Conservation (phyloP, 164 flowering plant genomes). For the Tinospora cordifolia region DNA sequence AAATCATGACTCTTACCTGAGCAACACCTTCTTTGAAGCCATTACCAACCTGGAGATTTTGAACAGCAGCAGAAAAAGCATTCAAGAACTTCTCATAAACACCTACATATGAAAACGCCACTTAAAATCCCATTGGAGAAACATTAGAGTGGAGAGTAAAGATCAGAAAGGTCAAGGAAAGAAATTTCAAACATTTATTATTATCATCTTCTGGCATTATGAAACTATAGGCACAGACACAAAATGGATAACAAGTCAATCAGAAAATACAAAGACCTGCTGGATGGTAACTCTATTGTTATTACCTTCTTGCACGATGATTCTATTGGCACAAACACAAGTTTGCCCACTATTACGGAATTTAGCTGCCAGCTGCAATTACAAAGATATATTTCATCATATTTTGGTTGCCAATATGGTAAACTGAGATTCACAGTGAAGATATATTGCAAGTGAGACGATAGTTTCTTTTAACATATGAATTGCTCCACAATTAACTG, state of each 20-base stretch:
- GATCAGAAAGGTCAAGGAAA: not conserved
- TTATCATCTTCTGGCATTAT: not conserved
- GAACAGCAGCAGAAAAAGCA: slow-evolving; percentile 70
- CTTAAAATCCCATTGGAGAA: not conserved
- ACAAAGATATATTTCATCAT: slow-evolving; percentile 11
- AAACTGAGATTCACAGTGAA: not conserved
- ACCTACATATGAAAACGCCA: slow-evolving; percentile 34
- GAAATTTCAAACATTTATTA: not conserved
- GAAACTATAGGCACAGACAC: not conserved
- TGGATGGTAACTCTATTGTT: not conserved
- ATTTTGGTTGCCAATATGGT: not conserved
- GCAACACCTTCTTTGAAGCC: slow-evolving; percentile 77
- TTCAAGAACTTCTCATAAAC: slow-evolving; percentile 80
- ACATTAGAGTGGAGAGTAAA: not conserved
- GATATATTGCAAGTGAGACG: too few species aligned
- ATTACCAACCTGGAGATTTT: slow-evolving; percentile 79
- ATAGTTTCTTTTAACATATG: not conserved
- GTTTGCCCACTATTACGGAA: slow-evolving; percentile 98
- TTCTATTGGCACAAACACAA: slow-evolving; percentile 90
- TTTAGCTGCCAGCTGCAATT: slow-evolving; percentile 78
- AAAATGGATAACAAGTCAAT: not conserved
- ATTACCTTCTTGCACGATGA: slow-evolving; percentile 94
- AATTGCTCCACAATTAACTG: not conserved
- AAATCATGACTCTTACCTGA: slow-evolving; percentile 42
- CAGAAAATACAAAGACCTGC: slow-evolving; percentile 1